Percentiles rank a stretch among this genome's conserved stretches.
These are phyloP conservation scores for Excoecaria agallocha DNA, from an alignment of 345 rosid genomes.

Conservation along the genomic window DNA sequence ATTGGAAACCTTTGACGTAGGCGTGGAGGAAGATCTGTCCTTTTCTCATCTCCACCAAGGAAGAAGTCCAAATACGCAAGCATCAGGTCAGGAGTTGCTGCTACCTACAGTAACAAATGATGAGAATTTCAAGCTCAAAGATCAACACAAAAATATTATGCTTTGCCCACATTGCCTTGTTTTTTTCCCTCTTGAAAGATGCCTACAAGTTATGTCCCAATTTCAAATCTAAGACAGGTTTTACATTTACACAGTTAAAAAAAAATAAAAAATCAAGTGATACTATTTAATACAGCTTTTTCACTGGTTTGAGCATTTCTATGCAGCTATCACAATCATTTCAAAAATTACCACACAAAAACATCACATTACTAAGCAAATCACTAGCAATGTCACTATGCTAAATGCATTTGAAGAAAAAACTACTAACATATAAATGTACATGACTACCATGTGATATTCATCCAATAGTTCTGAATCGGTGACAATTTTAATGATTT, in stretches of 20 bases:
- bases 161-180: background rate
- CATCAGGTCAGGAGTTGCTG: slow-evolving; percentile 94
- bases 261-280: no score
- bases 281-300: no score
- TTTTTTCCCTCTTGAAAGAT: background rate
- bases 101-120: slow-evolving; percentile 53
- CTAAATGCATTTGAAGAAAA: background rate
- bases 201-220: background rate
- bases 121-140: slow-evolving; percentile 5
- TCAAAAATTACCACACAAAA: background rate
- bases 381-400: background rate
- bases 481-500: background rate
- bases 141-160: background rate
- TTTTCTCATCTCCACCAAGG: slow-evolving; percentile 98
- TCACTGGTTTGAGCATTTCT: background rate
- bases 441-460: background rate
- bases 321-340: background rate
- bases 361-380: background rate
- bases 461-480: background rate
- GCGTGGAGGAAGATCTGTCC: slow-evolving; percentile 84
- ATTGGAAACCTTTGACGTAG: slow-evolving; percentile 75
- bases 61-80: slow-evolving; percentile 94
- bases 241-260: background rate
- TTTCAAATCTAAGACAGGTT: background rate
- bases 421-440: background rate